Conservation (phyloP, 2,329 filamentous ascomycete genomes). For the Fusarium nodosum region DNA sequence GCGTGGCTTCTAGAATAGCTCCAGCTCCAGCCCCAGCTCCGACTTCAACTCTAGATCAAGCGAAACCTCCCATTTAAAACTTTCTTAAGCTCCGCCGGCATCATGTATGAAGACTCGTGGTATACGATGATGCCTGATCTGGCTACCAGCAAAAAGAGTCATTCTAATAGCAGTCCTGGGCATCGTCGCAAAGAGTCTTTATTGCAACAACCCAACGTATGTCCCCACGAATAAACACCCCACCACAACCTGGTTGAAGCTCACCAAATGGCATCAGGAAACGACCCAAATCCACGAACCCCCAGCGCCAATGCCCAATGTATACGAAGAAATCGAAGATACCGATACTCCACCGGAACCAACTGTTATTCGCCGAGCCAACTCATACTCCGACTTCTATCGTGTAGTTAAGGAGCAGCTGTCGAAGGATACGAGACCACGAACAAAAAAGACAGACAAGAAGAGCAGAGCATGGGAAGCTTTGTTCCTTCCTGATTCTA, state of each 20-base stretch:
- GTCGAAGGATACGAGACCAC: constrained; percentile 62
- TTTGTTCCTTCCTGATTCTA: constrained; percentile 55
- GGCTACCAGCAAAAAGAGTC: constrained; percentile 65
- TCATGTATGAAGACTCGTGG: constrained; percentile 88
- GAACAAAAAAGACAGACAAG: constrained; percentile 58
- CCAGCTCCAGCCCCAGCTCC: constrained; percentile 10
- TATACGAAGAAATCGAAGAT: constrained; percentile 69
- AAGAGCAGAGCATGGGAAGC: constrained; percentile 65
- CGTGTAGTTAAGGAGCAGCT: constrained; percentile 70
- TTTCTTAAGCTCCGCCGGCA: constrained; percentile 44
- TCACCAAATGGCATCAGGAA: constrained; percentile 60
- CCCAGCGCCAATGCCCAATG: constrained; percentile 68
- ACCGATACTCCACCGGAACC: constrained; percentile 74
- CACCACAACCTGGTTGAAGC: constrained; percentile 41
- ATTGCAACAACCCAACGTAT: constrained; percentile 74
- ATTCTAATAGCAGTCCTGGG: constrained; percentile 60
- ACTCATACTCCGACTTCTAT: constrained; percentile 83
- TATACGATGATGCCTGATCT: constrained; percentile 80
- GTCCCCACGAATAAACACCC: constrained; percentile 24
- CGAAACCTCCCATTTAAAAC: constrained; percentile 37
- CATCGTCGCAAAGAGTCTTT: constrained; percentile 79
- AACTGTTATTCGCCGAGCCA: constrained; percentile 74
- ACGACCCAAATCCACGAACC: constrained; percentile 65
- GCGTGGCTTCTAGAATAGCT: constrained; percentile 50
- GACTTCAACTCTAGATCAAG: background rate